Evolutionary conservation across 2,329 filamentous ascomycete genomes (phyloP).

Genomic region (Diaporthe amygdali): DNA sequence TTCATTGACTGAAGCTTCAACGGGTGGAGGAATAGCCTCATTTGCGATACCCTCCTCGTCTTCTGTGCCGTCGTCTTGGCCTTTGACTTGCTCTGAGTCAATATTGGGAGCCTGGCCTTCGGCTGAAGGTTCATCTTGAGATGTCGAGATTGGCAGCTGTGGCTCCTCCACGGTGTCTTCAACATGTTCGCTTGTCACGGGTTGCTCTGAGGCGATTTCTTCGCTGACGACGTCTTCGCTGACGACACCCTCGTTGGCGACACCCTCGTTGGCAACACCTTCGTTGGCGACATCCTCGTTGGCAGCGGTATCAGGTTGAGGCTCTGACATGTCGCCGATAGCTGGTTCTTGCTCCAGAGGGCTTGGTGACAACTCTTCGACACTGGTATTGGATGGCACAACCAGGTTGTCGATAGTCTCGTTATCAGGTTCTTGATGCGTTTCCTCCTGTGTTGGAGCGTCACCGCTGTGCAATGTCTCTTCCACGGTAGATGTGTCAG

Average conservation of each 20-base stretch:
- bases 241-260: no score
- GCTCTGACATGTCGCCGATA: background rate
- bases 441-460: background rate
- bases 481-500: background rate
- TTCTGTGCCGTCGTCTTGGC: background rate
- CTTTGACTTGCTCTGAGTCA: background rate
- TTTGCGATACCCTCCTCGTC: background rate
- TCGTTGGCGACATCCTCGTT: background rate
- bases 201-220: background rate
- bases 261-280: background rate
- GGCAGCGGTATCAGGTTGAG: background rate
- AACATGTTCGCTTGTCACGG: background rate
- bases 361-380: background rate
- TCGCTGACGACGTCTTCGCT: background rate
- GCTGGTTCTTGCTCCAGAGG: background rate
- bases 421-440: background rate
- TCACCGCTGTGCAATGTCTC: background rate
- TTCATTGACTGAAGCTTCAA: no score
- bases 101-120: background rate
- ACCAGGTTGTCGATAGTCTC: background rate
- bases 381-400: background rate
- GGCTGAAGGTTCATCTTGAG: background rate
- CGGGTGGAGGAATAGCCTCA: background rate
- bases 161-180: background rate
- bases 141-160: background rate